Conservation (phyloP, 768 basidiomycete genomes). For the Scleroderma citrinum region DNA sequence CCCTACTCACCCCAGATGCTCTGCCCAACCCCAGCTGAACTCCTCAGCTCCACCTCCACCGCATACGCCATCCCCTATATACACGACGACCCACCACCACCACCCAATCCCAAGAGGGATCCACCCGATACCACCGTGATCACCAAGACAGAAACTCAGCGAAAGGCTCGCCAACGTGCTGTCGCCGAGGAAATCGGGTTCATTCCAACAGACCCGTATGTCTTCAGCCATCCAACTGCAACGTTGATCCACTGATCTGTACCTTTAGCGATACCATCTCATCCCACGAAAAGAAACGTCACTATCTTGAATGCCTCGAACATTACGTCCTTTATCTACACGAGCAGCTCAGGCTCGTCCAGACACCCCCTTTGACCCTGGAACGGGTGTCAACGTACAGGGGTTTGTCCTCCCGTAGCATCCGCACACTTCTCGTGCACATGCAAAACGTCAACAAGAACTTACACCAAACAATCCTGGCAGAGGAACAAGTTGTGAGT, state of each 20-base stretch:
- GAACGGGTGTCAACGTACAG: slow-evolving; percentile 47
- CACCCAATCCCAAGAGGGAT: slow-evolving; percentile 2
- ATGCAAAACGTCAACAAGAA: slow-evolving; percentile 54
- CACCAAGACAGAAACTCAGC: slow-evolving; percentile 43
- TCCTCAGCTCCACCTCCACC: slow-evolving; percentile 41
- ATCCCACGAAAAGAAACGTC: slow-evolving; percentile 71
- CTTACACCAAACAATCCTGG: slow-evolving; percentile 43
- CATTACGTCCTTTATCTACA: slow-evolving; percentile 65
- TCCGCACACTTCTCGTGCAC: slow-evolving; percentile 66
- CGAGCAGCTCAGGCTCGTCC: slow-evolving; percentile 49
- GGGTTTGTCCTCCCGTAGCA: slow-evolving; percentile 57
- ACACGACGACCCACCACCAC: too few species aligned
- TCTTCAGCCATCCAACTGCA: background rate
- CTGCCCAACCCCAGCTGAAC: slow-evolving; percentile 63
- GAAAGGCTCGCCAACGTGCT: slow-evolving; percentile 53
- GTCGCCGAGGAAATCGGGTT: slow-evolving; percentile 54
- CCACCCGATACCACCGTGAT: slow-evolving; percentile 7
- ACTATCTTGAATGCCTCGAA: slow-evolving; percentile 69
- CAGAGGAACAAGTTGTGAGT: slow-evolving; percentile 53
- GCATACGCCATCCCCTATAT: background rate
- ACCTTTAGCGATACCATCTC: slow-evolving; percentile 58
- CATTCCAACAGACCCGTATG: slow-evolving; percentile 57
- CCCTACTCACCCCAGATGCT: slow-evolving; percentile 28
- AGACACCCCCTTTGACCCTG: slow-evolving; percentile 40
- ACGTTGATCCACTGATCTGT: background rate